phyloP scores from a whole-genome alignment of 1,284 basidiomycete genomes.

The Naganishia liquefaciens region DNA sequence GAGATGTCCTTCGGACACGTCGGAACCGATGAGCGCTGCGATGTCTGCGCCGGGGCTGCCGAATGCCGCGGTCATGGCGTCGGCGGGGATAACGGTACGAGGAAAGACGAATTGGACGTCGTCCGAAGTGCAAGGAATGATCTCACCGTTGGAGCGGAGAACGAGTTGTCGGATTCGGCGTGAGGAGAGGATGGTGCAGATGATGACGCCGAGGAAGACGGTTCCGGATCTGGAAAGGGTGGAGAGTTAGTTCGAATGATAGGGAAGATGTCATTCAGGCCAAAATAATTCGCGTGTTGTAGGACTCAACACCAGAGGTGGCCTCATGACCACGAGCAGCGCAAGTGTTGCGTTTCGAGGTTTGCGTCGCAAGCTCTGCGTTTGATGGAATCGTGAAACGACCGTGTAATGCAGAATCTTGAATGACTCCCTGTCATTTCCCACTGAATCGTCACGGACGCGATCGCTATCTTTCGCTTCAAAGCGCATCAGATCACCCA shows the following conservation, averaged over 20 bases:
- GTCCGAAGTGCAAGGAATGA: constrained; percentile 45
- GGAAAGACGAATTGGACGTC: constrained; percentile 53
- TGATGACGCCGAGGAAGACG: constrained; percentile 42
- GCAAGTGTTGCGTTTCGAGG: too few species aligned
- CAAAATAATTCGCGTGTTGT: too few species aligned
- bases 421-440: too few species aligned
- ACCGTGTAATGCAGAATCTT: too few species aligned
- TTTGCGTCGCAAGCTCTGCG: too few species aligned
- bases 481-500: too few species aligned
- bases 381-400: too few species aligned
- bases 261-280: not conserved
- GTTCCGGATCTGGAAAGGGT: constrained; percentile 36
- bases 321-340: too few species aligned
- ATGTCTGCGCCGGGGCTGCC: constrained; percentile 9
- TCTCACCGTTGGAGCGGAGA: constrained; percentile 40
- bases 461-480: too few species aligned
- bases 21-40: constrained; percentile 38
- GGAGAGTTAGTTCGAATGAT: not conserved
- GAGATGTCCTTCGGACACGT: constrained; percentile 25
- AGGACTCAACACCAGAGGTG: too few species aligned
- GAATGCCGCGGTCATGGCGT: constrained; percentile 30
- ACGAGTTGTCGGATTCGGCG: constrained; percentile 29
- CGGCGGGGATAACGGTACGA: constrained; percentile 38
- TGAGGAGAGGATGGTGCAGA: constrained; percentile 34
- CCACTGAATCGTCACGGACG: too few species aligned